These are phyloP conservation scores for Aureobasidium sp. DNA, from an alignment of 2,329 filamentous ascomycete species.

Conservation along the genomic window DNA sequence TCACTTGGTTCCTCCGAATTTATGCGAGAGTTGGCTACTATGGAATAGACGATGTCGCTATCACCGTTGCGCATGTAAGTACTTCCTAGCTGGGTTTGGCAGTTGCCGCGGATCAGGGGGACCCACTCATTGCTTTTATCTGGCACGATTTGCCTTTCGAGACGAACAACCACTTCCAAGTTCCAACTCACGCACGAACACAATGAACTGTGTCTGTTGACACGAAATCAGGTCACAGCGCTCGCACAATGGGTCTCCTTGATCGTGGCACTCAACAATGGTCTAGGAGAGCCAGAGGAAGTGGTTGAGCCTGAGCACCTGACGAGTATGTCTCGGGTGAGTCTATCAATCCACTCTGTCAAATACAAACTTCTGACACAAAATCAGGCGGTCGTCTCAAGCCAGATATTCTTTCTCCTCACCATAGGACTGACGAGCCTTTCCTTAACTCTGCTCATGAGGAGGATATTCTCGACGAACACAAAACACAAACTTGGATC, in stretches of 20 bases:
- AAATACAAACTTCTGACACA: background rate
- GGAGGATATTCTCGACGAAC: constrained; percentile 22
- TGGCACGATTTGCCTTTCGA: background rate
- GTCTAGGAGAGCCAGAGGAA: background rate
- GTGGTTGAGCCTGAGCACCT: background rate
- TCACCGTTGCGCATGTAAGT: constrained; percentile 7
- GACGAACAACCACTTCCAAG: background rate
- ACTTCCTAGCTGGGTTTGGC: background rate
- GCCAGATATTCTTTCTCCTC: constrained; percentile 24
- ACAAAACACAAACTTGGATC: constrained; percentile 20
- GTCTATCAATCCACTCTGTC: background rate
- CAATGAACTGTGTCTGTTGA: background rate
- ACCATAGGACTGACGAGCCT: constrained; percentile 24
- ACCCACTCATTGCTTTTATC: background rate
- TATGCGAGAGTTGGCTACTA: constrained; percentile 15
- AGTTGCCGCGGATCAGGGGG: background rate
- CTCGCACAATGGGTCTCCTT: constrained; percentile 8
- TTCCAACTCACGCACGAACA: background rate
- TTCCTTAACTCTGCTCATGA: constrained; percentile 27
- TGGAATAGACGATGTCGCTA: constrained; percentile 9
- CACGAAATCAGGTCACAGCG: background rate
- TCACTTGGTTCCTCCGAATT: constrained; percentile 10
- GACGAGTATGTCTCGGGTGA: background rate
- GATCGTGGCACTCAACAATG: constrained; percentile 8
- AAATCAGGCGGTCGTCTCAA: constrained; percentile 21